Evolutionary conservation across 2,329 filamentous ascomycete genomes (phyloP), one percentile per base, ranked within the genome.

Genomic region (Diaporthe ilicicola): DNA sequence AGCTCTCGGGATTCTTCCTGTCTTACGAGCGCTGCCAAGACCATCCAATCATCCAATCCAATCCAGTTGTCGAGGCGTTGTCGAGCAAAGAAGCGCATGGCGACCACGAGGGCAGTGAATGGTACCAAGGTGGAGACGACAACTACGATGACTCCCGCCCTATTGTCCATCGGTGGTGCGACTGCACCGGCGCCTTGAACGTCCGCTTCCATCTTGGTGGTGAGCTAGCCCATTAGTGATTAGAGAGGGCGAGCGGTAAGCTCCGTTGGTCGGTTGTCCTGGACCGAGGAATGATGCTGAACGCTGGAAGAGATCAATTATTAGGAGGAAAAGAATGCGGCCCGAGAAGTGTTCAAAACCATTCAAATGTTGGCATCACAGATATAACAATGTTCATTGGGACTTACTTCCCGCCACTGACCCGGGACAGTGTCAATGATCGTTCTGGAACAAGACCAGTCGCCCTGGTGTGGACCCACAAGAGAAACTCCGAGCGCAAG

Each of bases 401-500:
- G 42, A 48, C 13, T 48, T 48, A 48, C 15, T 42, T 48, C 15
- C 44, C 29, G n/a, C 44, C 59, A 50, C 59, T 7, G 12, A 7
- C n/a, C 59, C n/a, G 42, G 42, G 29, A 34, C 1, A 39, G 39
- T 24, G 59, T 48, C 39, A 17, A 27, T 27, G n/a, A 13, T 17
- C 59, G 1, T 64, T 64, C 44, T 64, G 59, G 59, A 64, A 50
- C 42, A 27, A 29, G 34, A n/a, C 19, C 12, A 50, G 32, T 34
- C 34, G 44, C 59, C 29, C 44, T 50, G 44, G 59, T 64, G 42
- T 37, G 59, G 59, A 37, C 59, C 59, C 59, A 64, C 59, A 34
- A 24, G 44, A 64, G n/a, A 64, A 64, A 64, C 59, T 64, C 59
- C 59, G 59, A 64, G 59, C 59, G 59, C 32, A 24, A 34, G 44